A percentile compares a stretch with the other conserved stretches of the same genome.
phyloP scores from a whole-genome alignment of 2,329 filamentous ascomycete genomes.

The Scytalidium sp. region DNA sequence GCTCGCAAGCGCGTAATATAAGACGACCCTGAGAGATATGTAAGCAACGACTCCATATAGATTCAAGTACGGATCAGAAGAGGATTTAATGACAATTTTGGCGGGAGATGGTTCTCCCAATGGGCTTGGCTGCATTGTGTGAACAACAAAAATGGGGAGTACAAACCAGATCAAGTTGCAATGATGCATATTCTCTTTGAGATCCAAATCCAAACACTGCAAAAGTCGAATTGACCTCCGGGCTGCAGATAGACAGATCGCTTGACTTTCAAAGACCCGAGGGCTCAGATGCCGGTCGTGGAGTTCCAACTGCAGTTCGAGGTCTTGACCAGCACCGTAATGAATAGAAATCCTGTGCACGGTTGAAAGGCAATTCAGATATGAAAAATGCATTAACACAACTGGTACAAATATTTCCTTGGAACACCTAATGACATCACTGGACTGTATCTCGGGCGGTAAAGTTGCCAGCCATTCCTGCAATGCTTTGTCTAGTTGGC shows the following conservation, averaged over 20 bases:
- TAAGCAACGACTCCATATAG: too few relatives aligned
- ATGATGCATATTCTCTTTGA: background rate
- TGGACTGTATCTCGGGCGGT: constrained; percentile 6
- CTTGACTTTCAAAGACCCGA: background rate
- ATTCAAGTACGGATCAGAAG: too few relatives aligned
- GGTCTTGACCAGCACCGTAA: background rate
- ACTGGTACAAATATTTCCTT: constrained; percentile 7
- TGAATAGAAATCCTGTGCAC: constrained; percentile 1
- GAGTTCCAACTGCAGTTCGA: background rate
- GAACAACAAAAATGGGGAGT: background rate
- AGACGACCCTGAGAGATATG: constrained; percentile 61
- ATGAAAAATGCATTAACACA: constrained; percentile 10
- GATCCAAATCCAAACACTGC: background rate
- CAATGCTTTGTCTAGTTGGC: constrained; percentile 6
- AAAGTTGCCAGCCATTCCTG: constrained; percentile 9
- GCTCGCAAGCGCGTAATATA: constrained; percentile 92
- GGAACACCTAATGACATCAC: constrained; percentile 4
- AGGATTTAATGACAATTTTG: too few relatives aligned
- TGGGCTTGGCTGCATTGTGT: too few relatives aligned
- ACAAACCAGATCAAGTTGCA: background rate
- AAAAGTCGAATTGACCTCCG: background rate
- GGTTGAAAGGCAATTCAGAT: constrained; percentile 6
- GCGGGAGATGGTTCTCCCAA: too few relatives aligned
- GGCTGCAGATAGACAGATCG: background rate
- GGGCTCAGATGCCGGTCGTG: background rate